Percentiles rank a stretch among this genome's conserved stretches.
These are phyloP conservation scores for Lizonia empirigonia DNA, from an alignment of 2,329 filamentous ascomycete species.

Conservation along the genomic window DNA sequence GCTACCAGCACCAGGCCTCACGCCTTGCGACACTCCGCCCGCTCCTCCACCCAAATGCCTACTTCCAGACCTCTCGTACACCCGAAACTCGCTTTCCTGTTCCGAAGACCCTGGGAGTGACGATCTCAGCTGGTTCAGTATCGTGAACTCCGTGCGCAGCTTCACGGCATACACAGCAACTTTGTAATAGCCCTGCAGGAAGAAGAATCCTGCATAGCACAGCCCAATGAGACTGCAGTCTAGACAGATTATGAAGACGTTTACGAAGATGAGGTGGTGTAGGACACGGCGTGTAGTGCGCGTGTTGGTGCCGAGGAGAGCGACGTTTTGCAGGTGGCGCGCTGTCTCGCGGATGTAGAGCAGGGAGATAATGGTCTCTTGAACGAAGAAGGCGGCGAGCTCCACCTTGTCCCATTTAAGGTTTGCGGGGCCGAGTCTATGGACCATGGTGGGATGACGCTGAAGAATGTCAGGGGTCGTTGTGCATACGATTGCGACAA, in stretches of 20 bases:
- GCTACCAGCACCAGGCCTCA: background rate
- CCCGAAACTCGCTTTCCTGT: conserved; percentile 3
- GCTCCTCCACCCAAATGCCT: conserved; percentile 34
- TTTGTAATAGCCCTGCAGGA: conserved; percentile 48
- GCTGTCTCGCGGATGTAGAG: conserved; percentile 60
- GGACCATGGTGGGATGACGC: conserved; percentile 22
- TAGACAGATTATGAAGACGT: conserved; percentile 49
- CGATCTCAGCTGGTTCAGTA: conserved; percentile 51
- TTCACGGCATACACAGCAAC: conserved; percentile 52
- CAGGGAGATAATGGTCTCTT: conserved; percentile 45
- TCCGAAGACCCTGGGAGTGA: conserved; percentile 16
- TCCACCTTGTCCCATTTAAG: conserved; percentile 48
- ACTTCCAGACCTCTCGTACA: conserved; percentile 47
- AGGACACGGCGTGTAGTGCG: conserved; percentile 25
- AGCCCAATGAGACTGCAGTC: conserved; percentile 49
- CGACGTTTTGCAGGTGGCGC: conserved; percentile 43
- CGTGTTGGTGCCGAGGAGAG: conserved; percentile 21
- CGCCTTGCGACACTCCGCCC: conserved; percentile 3
- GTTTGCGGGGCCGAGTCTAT: conserved; percentile 15
- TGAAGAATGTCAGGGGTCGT: conserved; percentile 12
- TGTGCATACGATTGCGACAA: background rate
- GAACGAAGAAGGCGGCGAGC: conserved; percentile 48
- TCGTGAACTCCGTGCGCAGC: conserved; percentile 59
- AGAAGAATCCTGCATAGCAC: conserved; percentile 47
- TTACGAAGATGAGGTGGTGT: conserved; percentile 46